Evolutionary conservation across 768 basidiomycete genomes (phyloP).

Genomic region (Lactarius tabidus): DNA sequence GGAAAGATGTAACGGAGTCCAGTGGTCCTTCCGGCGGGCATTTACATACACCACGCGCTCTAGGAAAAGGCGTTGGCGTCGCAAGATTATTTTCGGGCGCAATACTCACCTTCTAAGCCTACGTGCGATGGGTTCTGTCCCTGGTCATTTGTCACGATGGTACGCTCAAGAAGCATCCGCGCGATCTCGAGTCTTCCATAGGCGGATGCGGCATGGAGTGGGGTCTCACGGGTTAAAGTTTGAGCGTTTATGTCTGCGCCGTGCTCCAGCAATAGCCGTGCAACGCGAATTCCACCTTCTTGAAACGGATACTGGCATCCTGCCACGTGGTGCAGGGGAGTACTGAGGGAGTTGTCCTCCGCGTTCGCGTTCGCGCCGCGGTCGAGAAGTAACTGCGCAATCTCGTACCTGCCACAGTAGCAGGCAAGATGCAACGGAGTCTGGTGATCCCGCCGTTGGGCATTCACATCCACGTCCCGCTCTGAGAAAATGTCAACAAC

Average conservation of each 20-base stretch:
- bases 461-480: neutral
- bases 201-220: neutral
- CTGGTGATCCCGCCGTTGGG: neutral
- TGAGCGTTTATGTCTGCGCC: neutral
- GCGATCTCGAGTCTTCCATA: neutral
- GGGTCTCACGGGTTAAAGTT: neutral
- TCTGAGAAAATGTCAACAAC: neutral
- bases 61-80: neutral
- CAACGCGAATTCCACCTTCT: neutral
- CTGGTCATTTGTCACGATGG: neutral
- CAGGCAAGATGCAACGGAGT: neutral
- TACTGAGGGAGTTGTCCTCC: neutral
- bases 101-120: neutral
- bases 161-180: neutral
- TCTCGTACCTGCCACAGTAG: neutral
- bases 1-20: neutral
- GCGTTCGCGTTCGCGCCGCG: neutral
- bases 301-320: neutral
- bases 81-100: neutral
- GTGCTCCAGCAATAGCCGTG: neutral
- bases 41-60: neutral
- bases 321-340: neutral
- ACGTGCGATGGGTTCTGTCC: neutral
- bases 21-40: neutral
- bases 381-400: neutral